Conservation (phyloP, 441 rosid genomes). For the Adansonia madagascariensis region DNA sequence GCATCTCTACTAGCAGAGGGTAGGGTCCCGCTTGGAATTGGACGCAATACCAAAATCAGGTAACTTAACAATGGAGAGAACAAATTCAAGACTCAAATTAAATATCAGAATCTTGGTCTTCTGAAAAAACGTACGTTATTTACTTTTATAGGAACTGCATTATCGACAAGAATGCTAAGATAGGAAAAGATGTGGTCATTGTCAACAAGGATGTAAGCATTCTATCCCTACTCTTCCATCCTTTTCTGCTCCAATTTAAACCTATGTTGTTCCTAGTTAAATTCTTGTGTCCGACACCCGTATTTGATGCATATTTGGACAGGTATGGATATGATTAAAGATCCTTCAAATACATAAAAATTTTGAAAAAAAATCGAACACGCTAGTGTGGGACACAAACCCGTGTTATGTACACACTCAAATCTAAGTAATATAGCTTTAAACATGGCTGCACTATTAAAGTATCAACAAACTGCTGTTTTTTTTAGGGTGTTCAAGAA, state of each 20-base stretch:
- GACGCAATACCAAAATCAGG: conserved; percentile 79
- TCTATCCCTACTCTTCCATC: not conserved
- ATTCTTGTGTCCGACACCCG: no score
- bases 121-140: not conserved
- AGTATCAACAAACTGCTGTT: not conserved
- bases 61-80: conserved; percentile 21
- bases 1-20: conserved; percentile 85
- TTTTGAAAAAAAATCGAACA: not conserved
- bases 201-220: conserved; percentile 55
- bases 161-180: conserved; percentile 86
- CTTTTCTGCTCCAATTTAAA: not conserved
- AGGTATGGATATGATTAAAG: no score
- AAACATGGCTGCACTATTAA: not conserved
- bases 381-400: no score
- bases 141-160: conserved; percentile 68
- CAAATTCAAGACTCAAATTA: not conserved
- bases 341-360: no score
- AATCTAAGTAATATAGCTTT: not conserved
- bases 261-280: no score
- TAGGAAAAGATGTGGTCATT: conserved; percentile 82
- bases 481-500: conserved; percentile 79
- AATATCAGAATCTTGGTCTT: not conserved
- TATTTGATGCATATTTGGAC: no score
- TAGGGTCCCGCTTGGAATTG: conserved; percentile 82
- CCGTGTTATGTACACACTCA: no score